A percentile compares a stretch with the other conserved stretches of the same genome.
These are phyloP conservation scores for Fusarium clavum DNA, from an alignment of 2,329 filamentous ascomycete genomes.

Conservation along the genomic window DNA sequence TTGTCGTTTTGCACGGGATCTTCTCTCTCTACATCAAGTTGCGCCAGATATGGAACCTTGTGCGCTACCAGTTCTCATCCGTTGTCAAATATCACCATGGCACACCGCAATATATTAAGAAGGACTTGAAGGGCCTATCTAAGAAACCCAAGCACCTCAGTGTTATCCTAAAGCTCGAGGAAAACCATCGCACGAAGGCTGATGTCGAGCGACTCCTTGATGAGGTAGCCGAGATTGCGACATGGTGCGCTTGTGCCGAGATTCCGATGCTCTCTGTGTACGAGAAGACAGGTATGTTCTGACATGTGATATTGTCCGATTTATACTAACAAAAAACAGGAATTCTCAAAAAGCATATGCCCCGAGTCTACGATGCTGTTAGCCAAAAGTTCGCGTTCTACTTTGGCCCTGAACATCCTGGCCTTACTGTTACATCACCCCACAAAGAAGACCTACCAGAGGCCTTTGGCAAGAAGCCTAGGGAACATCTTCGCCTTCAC, in stretches of 20 bases:
- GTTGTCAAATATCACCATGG: slow-evolving; percentile 95
- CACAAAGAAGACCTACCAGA: slow-evolving; percentile 55
- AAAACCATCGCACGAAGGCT: slow-evolving; percentile 74
- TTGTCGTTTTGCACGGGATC: slow-evolving; percentile 78
- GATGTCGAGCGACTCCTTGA: slow-evolving; percentile 87
- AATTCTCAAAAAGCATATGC: slow-evolving; percentile 87
- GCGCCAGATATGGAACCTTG: slow-evolving; percentile 81
- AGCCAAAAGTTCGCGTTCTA: slow-evolving; percentile 85
- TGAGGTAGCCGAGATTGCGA: slow-evolving; percentile 89
- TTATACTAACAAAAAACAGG: slow-evolving; percentile 62
- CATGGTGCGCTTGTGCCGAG: slow-evolving; percentile 91
- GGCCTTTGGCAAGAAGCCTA: slow-evolving; percentile 46
- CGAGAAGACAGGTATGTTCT: slow-evolving; percentile 80
- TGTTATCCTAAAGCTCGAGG: slow-evolving; percentile 81
- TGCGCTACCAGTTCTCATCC: slow-evolving; percentile 81
- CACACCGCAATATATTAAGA: slow-evolving; percentile 90
- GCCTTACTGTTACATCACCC: slow-evolving; percentile 68
- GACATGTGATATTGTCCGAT: not conserved
- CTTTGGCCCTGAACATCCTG: slow-evolving; percentile 80
- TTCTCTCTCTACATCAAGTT: slow-evolving; percentile 91
- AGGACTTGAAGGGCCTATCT: slow-evolving; percentile 80
- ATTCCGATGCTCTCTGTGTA: slow-evolving; percentile 92
- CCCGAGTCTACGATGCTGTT: slow-evolving; percentile 84
- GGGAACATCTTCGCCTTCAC: slow-evolving; percentile 69
- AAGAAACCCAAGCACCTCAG: slow-evolving; percentile 88